phyloP scores from a whole-genome alignment of 108 stramenopile species.

The Skeletonema menzelii region DNA sequence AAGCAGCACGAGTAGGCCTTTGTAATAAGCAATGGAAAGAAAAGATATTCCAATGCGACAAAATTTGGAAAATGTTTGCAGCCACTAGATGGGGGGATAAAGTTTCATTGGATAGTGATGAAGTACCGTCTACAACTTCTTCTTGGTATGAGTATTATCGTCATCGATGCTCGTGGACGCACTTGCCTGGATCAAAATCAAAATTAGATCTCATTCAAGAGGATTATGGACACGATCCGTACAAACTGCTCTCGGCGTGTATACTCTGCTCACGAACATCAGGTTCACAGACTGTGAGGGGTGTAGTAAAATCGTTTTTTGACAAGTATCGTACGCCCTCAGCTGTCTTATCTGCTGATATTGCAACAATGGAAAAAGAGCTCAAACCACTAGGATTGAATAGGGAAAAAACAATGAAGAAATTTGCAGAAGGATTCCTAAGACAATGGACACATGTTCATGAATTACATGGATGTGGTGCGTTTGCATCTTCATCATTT shows the following conservation, averaged over 20 bases:
- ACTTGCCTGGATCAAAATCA: neutral
- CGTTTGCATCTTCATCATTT: neutral
- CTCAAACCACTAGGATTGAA: neutral
- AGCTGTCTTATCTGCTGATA: neutral
- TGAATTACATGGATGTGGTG: neutral
- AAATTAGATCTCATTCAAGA: conserved; percentile 1
- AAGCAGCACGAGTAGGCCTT: neutral
- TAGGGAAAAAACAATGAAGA: neutral
- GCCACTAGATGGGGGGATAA: neutral
- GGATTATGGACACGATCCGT: neutral
- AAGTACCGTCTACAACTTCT: neutral
- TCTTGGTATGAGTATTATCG: neutral
- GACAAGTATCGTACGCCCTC: neutral
- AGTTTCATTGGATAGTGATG: neutral
- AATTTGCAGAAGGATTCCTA: neutral
- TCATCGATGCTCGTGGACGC: neutral
- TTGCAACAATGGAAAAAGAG: neutral
- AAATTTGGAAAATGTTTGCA: neutral
- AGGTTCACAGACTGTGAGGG: neutral
- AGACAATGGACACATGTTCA: neutral
- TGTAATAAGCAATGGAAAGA: neutral
- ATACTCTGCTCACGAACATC: neutral
- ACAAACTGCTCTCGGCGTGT: neutral
- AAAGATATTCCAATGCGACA: neutral
- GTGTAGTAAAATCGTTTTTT: neutral